These are phyloP conservation scores for Scheffersomyces parashehatae DNA, from an alignment of 1,139 yeast species.

Conservation along the genomic window DNA sequence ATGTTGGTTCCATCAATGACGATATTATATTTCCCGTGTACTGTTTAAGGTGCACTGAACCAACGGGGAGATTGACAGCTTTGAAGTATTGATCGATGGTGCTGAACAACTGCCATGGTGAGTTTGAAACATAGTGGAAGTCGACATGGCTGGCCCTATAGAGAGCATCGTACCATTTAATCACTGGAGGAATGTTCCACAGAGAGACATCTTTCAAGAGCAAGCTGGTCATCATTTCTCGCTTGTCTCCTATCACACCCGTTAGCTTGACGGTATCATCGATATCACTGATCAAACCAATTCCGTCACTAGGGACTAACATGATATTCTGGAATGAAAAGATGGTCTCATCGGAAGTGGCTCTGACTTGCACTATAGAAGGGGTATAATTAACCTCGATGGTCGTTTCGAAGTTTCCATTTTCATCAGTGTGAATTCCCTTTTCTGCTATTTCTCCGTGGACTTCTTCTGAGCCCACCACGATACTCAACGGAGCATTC, in stretches of 20 bases:
- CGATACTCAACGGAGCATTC: slow-evolving; percentile 50
- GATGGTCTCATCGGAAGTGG: slow-evolving; percentile 45
- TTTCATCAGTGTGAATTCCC: slow-evolving; percentile 50
- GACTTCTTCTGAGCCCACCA: slow-evolving; percentile 42
- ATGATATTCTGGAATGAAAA: slow-evolving; percentile 47
- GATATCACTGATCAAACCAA: slow-evolving; percentile 84
- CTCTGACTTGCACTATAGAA: slow-evolving; percentile 42
- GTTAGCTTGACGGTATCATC: slow-evolving; percentile 93
- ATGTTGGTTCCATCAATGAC: slow-evolving; percentile 83
- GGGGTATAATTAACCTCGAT: slow-evolving; percentile 58
- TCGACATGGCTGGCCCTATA: slow-evolving; percentile 42
- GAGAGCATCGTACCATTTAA: slow-evolving; percentile 63
- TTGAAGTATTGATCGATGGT: slow-evolving; percentile 61
- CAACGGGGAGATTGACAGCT: slow-evolving; percentile 61
- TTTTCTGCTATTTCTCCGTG: slow-evolving; percentile 19
- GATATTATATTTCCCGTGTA: slow-evolving; percentile 79
- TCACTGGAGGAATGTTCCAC: slow-evolving; percentile 74
- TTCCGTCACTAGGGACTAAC: slow-evolving; percentile 48
- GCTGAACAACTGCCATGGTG: slow-evolving; percentile 87
- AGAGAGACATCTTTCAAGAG: slow-evolving; percentile 63
- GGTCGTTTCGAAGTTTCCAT: slow-evolving; percentile 58
- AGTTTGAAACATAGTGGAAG: slow-evolving; percentile 90
- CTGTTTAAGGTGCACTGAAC: slow-evolving; percentile 83
- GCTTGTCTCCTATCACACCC: slow-evolving; percentile 85
- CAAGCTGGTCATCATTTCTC: slow-evolving; percentile 77